Evolutionary conservation across 805 yeast genomes (phyloP).

Genomic region (Pichia membranifaciens): DNA sequence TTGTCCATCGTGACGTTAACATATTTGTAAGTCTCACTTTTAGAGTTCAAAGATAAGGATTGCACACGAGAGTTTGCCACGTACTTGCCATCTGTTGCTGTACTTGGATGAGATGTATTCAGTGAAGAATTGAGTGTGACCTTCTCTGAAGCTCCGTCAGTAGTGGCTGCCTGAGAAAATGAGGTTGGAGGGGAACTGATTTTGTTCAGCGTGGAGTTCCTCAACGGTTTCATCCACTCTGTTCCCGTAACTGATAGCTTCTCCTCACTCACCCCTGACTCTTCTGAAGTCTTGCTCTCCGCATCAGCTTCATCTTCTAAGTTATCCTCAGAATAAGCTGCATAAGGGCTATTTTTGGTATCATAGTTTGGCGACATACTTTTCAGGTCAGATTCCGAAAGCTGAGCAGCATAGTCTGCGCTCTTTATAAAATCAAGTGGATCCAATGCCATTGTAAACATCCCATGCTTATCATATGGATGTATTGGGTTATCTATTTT

Average conservation of each 20-base stretch:
- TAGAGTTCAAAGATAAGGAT: slow-evolving; percentile 7
- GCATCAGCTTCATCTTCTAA: neutral
- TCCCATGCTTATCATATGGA: slow-evolving; percentile 28
- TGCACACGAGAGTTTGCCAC: slow-evolving; percentile 5
- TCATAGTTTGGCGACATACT: neutral
- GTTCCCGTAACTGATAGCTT: neutral
- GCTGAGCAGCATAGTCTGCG: neutral
- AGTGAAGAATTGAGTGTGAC: neutral
- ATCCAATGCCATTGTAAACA: slow-evolving; percentile 28
- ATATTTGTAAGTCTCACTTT: slow-evolving; percentile 15
- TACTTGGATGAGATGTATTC: neutral
- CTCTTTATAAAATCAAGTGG: slow-evolving; percentile 22
- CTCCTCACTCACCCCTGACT: neutral
- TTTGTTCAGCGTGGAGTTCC: slow-evolving; percentile 8
- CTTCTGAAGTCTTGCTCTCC: neutral
- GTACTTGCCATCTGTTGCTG: neutral
- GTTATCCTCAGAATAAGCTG: slow-evolving; percentile 1
- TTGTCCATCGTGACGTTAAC: slow-evolving; percentile 12
- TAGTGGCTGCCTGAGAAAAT: neutral
- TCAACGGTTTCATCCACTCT: slow-evolving; percentile 19
- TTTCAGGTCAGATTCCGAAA: slow-evolving; percentile 1
- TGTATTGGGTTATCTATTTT: slow-evolving; percentile 33
- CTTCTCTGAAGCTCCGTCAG: neutral
- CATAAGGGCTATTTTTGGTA: neutral
- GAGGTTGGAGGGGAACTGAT: neutral